Base-by-base conservation (phyloP, 768 basidiomycete species). In the Tulasnella calospora region DNA sequence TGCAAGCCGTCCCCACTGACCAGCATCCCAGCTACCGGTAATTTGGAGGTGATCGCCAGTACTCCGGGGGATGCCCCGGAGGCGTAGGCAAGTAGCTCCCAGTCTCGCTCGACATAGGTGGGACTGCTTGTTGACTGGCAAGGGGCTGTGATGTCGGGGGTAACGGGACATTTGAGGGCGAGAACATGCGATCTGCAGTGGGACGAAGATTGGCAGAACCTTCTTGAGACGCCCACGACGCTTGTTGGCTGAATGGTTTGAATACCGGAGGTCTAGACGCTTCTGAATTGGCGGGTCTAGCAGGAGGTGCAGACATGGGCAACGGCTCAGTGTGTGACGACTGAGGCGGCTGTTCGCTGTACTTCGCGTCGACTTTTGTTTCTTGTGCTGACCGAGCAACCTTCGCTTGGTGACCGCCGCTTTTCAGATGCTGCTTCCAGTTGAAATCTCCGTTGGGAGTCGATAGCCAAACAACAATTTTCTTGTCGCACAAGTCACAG, bases 381-480 rank as follows among this genome's bases (percentile, higher is more conserved):
- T 67, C 61, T 17, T 67, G 23, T 17, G 30, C 61, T 13, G 61
- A 35, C 30, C 61, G 61, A 67, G 61, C 61, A 10, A 67, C 61
- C 33, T 67, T 67, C 9, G 61, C 61, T 67, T 67, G 61, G 17
- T 67, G 61, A 19, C 33, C 61, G 10, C 33, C 27, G 33, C 61
- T 67, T 35, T 27, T 27, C 61, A 67, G 27, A 27, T 67, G 61
- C 61, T 67, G 61, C 61, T 67, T 67, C 61, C 61, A 67, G 27
- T 67, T 67, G 61, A 67, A 67, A 17, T 67, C 61, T 35, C 61
- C 61, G 27, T 67, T 67, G 61, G 61, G 61, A 30, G 61, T 67
- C 19, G 61, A 67, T 8, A 30, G 30, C 61, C 61, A 67, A 35
- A 67, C 61, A 27, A 67, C 61, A 13, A 67, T 67, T 67, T 67